phyloP scores from a whole-genome alignment of 305 asterid species.

The Plantago lanceolata region DNA sequence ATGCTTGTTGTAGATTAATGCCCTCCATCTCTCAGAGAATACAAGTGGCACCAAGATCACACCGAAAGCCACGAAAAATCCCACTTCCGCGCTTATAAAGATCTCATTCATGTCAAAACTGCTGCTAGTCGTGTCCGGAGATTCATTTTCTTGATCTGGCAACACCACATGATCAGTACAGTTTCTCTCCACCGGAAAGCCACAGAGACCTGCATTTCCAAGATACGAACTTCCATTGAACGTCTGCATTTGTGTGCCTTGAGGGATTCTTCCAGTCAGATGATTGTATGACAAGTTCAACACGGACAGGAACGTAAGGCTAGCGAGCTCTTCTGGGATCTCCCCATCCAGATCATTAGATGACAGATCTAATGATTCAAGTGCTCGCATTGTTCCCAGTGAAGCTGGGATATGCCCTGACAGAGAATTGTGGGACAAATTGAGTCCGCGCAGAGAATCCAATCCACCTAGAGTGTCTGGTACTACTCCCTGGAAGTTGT shows the following conservation, averaged over 20 bases:
- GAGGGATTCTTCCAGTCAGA: conserved; percentile 42
- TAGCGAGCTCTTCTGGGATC: conserved; percentile 34
- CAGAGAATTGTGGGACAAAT: conserved; percentile 25
- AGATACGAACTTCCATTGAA: conserved; percentile 30
- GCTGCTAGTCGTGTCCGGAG: neutral
- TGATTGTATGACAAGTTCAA: conserved; percentile 45
- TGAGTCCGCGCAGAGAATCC: neutral
- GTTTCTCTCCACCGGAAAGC: conserved; percentile 38
- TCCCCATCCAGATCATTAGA: conserved; percentile 27
- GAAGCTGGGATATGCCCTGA: conserved; percentile 26
- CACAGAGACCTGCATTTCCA: conserved; percentile 49
- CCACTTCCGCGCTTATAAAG: conserved; percentile 30
- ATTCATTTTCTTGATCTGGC: too few relatives aligned
- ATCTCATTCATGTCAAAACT: conserved; percentile 19
- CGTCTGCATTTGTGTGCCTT: conserved; percentile 41
- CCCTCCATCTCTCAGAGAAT: conserved; percentile 26
- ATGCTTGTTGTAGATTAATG: conserved; percentile 12
- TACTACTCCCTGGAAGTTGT: neutral
- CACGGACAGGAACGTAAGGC: conserved; percentile 39
- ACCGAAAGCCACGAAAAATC: conserved; percentile 34
- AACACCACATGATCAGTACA: too few relatives aligned
- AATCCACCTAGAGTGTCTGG: neutral
- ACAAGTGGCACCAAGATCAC: conserved; percentile 28
- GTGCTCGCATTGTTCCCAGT: conserved; percentile 21
- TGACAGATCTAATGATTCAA: conserved; percentile 34